phyloP scores from a whole-genome alignment of 495 filamentous ascomycete genomes.

The Aspergillus baeticus region DNA sequence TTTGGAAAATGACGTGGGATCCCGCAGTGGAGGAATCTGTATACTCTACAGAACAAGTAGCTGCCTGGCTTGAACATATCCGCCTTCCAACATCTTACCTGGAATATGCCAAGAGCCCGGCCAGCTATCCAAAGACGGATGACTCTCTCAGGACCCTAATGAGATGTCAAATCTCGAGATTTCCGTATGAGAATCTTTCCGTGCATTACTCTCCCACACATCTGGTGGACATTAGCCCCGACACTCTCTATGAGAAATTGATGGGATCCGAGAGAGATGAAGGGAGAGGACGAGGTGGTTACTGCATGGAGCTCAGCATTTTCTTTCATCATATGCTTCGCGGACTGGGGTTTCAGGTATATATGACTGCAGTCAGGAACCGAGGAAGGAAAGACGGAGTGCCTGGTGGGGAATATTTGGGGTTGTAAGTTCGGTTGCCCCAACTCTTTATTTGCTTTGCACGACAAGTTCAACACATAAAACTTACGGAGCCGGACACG shows the following conservation, averaged over 20 bases:
- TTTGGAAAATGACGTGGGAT: not conserved
- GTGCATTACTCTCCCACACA: slow-evolving; percentile 56
- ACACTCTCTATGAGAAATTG: slow-evolving; percentile 63
- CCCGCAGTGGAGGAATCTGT: slow-evolving; percentile 4
- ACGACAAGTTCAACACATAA: not conserved
- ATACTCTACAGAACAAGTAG: slow-evolving; percentile 22
- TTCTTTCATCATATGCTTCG: slow-evolving; percentile 65
- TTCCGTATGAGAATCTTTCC: slow-evolving; percentile 70
- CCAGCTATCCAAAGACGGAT: slow-evolving; percentile 26
- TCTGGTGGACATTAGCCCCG: slow-evolving; percentile 52
- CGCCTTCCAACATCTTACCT: slow-evolving; percentile 22
- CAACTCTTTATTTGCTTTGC: not conserved
- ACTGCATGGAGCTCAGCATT: slow-evolving; percentile 74
- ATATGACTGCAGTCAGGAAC: slow-evolving; percentile 47
- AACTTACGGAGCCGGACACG: not conserved
- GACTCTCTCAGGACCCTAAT: slow-evolving; percentile 24
- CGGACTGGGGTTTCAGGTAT: slow-evolving; percentile 59
- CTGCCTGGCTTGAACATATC: slow-evolving; percentile 24
- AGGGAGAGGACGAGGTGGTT: slow-evolving; percentile 61
- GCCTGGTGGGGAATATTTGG: slow-evolving; percentile 35
- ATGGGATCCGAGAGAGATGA: slow-evolving; percentile 32
- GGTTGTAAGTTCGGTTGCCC: slow-evolving; percentile 31
- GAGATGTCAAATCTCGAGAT: slow-evolving; percentile 51
- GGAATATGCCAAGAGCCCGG: slow-evolving; percentile 16
- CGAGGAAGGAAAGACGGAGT: slow-evolving; percentile 32